Percentiles rank a stretch among this genome's conserved stretches.
phyloP scores from a whole-genome alignment of 768 basidiomycete species.

The Amanita subjunquillea region DNA sequence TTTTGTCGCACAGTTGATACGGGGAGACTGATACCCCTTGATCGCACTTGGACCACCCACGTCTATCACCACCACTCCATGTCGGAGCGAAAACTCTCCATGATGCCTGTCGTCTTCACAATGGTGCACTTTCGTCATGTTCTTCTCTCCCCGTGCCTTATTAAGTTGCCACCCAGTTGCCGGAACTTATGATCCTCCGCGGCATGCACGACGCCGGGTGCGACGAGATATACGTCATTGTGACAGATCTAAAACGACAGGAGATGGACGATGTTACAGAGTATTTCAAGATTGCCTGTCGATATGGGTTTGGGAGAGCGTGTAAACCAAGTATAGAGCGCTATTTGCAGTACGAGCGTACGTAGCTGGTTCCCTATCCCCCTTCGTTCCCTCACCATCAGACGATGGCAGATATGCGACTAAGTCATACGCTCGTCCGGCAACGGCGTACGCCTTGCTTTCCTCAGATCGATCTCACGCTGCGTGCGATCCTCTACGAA shows the following conservation, averaged over 20 bases:
- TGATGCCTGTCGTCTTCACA: conserved; percentile 76
- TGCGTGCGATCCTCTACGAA: conserved; percentile 68
- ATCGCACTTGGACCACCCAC: conserved; percentile 76
- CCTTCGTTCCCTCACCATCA: conserved; percentile 3
- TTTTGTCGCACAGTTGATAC: conserved; percentile 76
- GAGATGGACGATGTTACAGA: conserved; percentile 77
- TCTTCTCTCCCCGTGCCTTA: conserved; percentile 6
- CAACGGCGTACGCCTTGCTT: conserved; percentile 72
- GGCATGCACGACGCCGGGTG: conserved; percentile 77
- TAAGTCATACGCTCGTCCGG: conserved; percentile 55
- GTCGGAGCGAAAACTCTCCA: conserved; percentile 59
- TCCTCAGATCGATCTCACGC: conserved; percentile 70
- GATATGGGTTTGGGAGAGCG: conserved; percentile 48
- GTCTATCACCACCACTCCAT: conserved; percentile 72
- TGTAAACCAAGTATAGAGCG: conserved; percentile 59
- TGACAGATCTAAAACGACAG: conserved; percentile 67
- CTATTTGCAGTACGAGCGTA: conserved; percentile 64
- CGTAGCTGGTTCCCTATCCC: conserved; percentile 16
- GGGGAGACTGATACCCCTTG: conserved; percentile 66
- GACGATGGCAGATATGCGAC: conserved; percentile 41
- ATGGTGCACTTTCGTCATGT: conserved; percentile 38
- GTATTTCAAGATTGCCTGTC: conserved; percentile 69
- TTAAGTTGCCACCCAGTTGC: conserved; percentile 33
- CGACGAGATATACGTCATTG: conserved; percentile 71
- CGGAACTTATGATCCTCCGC: conserved; percentile 68